phyloP scores from a whole-genome alignment of 179 eudicot species.

The Spinacia oleracea region DNA sequence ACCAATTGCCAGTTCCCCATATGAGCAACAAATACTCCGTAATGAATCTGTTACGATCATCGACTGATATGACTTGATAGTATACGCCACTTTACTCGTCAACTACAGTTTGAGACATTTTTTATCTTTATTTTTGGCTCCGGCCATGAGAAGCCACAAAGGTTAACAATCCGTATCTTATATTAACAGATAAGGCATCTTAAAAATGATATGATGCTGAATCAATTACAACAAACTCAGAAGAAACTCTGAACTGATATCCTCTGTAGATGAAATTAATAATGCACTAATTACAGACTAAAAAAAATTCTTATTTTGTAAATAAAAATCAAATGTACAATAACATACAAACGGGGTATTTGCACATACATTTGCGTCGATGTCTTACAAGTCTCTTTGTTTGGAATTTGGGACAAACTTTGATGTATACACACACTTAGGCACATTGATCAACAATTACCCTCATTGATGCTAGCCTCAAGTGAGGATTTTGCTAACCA shows the following conservation, averaged over 20 bases:
- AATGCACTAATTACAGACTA: background rate
- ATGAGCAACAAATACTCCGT: background rate
- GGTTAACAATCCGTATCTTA: background rate
- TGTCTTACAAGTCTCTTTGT: background rate
- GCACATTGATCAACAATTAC: background rate
- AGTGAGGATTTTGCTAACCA: slow-evolving; percentile 90
- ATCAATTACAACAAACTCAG: background rate
- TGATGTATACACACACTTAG: background rate
- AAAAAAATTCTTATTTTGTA: background rate
- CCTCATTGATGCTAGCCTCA: slow-evolving; percentile 52
- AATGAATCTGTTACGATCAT: background rate
- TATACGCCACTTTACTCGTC: background rate
- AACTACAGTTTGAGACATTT: background rate
- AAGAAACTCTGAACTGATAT: background rate
- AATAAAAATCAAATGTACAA: slow-evolving; percentile 5
- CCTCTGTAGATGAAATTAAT: background rate
- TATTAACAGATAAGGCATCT: background rate
- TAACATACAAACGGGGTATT: slow-evolving; percentile 3
- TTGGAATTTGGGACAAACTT: background rate
- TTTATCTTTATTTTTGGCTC: too few relatives aligned
- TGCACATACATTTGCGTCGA: slow-evolving; percentile 4
- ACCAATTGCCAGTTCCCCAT: background rate
- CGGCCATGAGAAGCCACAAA: background rate
- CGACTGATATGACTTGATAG: too few relatives aligned
- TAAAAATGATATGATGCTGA: background rate